These are phyloP conservation scores for Phytophthora aleatoria DNA, from an alignment of 352 stramenopile genomes.

Conservation along the genomic window DNA sequence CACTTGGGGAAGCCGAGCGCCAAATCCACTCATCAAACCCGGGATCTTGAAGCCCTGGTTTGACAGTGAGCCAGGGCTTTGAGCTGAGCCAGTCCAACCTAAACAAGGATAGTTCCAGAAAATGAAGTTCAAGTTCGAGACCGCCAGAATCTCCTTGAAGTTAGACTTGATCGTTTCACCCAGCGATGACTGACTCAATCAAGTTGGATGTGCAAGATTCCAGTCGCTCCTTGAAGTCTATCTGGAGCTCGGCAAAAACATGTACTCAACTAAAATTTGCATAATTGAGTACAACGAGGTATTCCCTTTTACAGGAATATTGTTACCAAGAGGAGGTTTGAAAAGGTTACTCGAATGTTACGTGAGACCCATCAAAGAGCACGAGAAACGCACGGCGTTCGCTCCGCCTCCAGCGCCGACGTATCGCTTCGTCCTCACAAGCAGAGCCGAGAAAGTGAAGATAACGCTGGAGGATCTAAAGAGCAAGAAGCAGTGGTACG, in stretches of 20 bases:
- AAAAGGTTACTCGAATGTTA: background rate
- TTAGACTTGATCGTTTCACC: constrained; percentile 2
- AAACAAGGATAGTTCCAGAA: background rate
- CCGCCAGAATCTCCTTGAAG: background rate
- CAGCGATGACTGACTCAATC: constrained; percentile 11
- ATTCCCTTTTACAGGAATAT: no score
- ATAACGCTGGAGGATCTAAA: constrained; percentile 11
- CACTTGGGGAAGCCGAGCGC: background rate
- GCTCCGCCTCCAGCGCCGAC: constrained; percentile 2
- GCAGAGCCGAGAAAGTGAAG: constrained; percentile 5
- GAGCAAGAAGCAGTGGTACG: constrained; percentile 19
- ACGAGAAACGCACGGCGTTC: constrained; percentile 1
- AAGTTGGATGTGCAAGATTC: constrained; percentile 10
- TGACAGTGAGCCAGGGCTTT: no score
- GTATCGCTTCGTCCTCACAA: constrained; percentile 9
- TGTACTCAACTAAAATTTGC: no score
- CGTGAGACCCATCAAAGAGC: background rate
- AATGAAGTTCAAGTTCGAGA: constrained; percentile 1
- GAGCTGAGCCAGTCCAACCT: no score
- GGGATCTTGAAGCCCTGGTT: no score
- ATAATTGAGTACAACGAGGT: no score
- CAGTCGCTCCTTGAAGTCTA: constrained; percentile 1
- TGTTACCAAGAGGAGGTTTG: no score
- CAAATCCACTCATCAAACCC: no score
- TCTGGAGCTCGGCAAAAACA: no score